phyloP scores from a whole-genome alignment of 1,139 yeast genomes.

The Keqinozyma sinolaborantium region DNA sequence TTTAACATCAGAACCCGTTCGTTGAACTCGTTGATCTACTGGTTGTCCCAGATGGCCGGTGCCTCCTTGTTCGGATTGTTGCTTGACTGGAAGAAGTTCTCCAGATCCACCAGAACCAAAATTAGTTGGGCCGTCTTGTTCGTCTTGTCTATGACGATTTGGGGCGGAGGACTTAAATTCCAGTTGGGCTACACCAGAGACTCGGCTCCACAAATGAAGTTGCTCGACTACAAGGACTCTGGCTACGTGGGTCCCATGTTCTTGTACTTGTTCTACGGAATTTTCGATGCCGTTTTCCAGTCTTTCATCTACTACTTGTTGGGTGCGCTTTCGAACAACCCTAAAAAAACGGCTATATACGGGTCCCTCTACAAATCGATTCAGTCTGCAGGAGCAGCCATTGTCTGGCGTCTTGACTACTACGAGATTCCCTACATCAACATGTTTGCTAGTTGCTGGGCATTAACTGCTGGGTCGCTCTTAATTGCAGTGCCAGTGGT shows the following conservation, averaged over 20 bases:
- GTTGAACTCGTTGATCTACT: constrained; percentile 55
- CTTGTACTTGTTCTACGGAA: constrained; percentile 58
- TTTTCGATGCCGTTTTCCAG: constrained; percentile 57
- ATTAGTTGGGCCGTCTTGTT: constrained; percentile 44
- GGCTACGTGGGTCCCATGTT: constrained; percentile 57
- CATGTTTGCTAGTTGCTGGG: constrained; percentile 58
- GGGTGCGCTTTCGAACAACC: constrained; percentile 58
- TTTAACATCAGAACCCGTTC: constrained; percentile 61
- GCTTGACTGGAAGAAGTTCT: constrained; percentile 40
- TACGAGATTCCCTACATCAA: constrained; percentile 34
- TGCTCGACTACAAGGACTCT: constrained; percentile 45
- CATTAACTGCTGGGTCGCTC: constrained; percentile 45
- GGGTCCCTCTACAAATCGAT: constrained; percentile 64
- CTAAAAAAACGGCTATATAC: constrained; percentile 54
- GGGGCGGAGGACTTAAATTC: constrained; percentile 63
- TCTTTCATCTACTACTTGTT: constrained; percentile 53
- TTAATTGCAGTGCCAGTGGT: constrained; percentile 37
- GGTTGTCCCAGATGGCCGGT: constrained; percentile 60
- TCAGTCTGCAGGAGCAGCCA: constrained; percentile 64
- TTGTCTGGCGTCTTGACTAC: constrained; percentile 55
- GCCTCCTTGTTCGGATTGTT: constrained; percentile 46
- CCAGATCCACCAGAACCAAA: constrained; percentile 44
- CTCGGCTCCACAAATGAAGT: constrained; percentile 11
- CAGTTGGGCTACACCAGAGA: constrained; percentile 44
- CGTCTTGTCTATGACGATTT: constrained; percentile 43